These are phyloP conservation scores for Berkeleyomyces rouxiae DNA, from an alignment of 2,329 filamentous ascomycete species.

Conservation along the genomic window DNA sequence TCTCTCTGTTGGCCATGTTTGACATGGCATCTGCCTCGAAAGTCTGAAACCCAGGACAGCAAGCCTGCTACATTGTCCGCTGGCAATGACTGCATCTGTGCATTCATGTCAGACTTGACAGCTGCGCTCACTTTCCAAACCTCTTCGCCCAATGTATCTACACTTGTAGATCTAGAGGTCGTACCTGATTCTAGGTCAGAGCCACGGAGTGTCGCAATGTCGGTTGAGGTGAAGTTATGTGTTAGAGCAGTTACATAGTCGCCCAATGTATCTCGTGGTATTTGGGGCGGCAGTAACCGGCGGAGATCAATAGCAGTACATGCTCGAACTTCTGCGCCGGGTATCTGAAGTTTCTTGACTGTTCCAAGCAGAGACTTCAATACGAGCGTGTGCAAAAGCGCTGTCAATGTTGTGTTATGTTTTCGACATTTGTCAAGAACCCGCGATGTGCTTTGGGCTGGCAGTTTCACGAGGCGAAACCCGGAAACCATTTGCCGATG, in stretches of 20 bases:
- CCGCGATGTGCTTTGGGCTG: conserved; percentile 17
- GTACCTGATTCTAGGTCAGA: no score
- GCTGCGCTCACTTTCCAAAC: conserved; percentile 28
- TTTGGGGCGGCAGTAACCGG: conserved; percentile 17
- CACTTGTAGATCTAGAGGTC: background rate
- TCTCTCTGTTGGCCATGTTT: conserved; percentile 28
- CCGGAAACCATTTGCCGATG: conserved; percentile 22
- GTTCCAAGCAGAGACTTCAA: conserved; percentile 20
- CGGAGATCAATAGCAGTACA: conserved; percentile 31
- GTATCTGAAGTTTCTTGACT: background rate
- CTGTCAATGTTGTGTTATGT: conserved; percentile 30
- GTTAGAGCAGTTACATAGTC: conserved; percentile 24
- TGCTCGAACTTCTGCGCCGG: background rate
- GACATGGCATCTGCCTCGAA: conserved; percentile 23
- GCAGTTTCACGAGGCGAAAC: conserved; percentile 24
- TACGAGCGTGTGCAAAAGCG: conserved; percentile 30
- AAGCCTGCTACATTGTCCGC: conserved; percentile 28
- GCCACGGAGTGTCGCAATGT: conserved; percentile 15
- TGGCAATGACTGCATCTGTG: conserved; percentile 22
- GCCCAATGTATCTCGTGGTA: conserved; percentile 22
- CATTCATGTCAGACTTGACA: conserved; percentile 22
- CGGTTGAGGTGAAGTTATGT: conserved; percentile 19
- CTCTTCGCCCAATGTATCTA: background rate
- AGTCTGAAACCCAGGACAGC: conserved; percentile 28
- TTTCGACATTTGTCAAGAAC: conserved; percentile 26